Evolutionary conservation across 306 rosid genomes (phyloP).

Genomic region (Cajanus cajan): DNA sequence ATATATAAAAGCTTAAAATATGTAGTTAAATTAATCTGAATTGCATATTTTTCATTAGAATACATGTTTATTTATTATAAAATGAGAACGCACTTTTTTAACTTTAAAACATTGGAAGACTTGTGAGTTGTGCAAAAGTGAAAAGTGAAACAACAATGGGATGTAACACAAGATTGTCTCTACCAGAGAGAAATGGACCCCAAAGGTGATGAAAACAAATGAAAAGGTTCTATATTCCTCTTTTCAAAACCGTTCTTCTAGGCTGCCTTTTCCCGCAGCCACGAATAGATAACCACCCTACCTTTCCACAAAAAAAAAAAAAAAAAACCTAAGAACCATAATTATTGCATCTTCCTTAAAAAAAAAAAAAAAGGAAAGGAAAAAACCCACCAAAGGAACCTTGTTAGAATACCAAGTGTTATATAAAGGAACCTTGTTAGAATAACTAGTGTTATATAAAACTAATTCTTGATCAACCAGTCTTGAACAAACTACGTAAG

Average conservation of each 20-base stretch:
- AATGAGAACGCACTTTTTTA: no score
- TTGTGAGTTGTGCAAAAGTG: not conserved
- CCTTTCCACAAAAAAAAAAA: conserved; percentile 4
- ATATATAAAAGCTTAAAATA: no score
- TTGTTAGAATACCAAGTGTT: not conserved
- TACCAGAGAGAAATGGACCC: not conserved
- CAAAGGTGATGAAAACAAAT: not conserved
- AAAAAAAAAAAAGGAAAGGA: not conserved
- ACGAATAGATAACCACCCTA: not conserved
- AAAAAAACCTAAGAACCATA: not conserved
- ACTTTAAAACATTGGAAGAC: no score
- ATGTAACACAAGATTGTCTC: no score
- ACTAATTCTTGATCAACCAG: no score
- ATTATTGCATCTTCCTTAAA: conserved; percentile 2
- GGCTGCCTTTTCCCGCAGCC: not conserved
- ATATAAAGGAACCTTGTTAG: not conserved
- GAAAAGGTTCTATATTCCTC: not conserved
- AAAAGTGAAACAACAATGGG: no score
- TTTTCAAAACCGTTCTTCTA: not conserved
- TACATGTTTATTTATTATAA: no score
- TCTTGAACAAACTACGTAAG: no score
- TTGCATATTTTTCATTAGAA: no score
- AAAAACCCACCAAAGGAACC: not conserved
- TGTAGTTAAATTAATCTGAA: no score
- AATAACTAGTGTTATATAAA: not conserved